Evolutionary conservation across 192 early-diverging fungal genomes (phyloP), one percentile per base, ranked within the genome.

Genomic region (Backusella psychrophila): DNA sequence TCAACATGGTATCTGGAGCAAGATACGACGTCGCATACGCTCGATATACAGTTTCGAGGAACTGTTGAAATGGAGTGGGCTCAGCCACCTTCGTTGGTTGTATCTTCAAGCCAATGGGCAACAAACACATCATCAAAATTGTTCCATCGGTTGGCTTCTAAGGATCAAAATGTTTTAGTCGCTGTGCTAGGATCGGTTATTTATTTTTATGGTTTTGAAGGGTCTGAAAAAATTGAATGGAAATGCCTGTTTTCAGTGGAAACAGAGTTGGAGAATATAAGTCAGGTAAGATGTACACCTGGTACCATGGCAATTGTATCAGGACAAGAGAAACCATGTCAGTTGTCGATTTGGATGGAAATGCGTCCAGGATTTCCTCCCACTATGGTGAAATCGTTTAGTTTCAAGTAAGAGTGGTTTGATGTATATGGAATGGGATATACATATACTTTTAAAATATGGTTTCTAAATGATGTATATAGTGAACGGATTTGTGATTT

Each of bases 401-500:
- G 71, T 3, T 75, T 81, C 36, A 34, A 52, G 78, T 71, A 80
- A 80, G 74, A 31, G 3, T 8, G 38, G 38, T 39, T 39, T 39
- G 9, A 11, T 39, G 38, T 39, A 39, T 39, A 39, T 11, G 38
- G 9, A 12, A 11, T 3, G 7, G 38, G 38, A 39, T 12, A 72
- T 19, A 33, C 33, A 33, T 33, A 33, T 33, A 33, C 0, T 33
- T 33, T 33, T 33, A 52, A 52, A 52, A 53, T n/a, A 53, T 6
- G n/a, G 17, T 19, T 19, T 14, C 4, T 76, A 34, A 9, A 49
- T n/a, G 46, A 49, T 49, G 6, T 75, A 9, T 71, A 65, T 72
- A 91, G 84, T 41, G 85, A 86, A 53, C 49, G 70, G 4, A 80
- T 93, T 49, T 78, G 87, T 38, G 91, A 84, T 73, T 52, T 93